Evolutionary conservation across 2,329 filamentous ascomycete genomes (phyloP).

Genomic region (Verticillium alfalfae): DNA sequence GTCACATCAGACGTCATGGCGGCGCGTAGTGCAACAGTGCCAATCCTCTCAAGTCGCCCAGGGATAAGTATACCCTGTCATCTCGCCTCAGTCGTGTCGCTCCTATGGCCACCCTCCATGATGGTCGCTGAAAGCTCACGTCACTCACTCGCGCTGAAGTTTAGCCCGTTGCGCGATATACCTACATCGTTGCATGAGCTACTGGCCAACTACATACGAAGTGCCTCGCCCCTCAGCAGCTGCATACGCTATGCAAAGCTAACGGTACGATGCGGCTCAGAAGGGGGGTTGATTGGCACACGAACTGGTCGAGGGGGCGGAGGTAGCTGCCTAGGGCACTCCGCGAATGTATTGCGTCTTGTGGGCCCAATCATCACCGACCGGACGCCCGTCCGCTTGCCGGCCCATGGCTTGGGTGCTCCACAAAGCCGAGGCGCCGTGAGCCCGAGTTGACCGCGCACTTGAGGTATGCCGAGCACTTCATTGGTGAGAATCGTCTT

Average conservation of each 20-base stretch:
- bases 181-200: not conserved
- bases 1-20: not conserved
- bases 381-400: not conserved
- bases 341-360: not conserved
- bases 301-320: not conserved
- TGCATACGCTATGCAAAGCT: not conserved
- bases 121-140: not conserved
- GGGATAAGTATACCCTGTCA: not conserved
- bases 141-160: not conserved
- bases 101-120: not conserved
- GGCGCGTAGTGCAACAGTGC: not conserved
- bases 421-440: not conserved
- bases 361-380: not conserved
- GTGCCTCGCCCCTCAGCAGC: not conserved
- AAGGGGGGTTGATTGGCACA: not conserved
- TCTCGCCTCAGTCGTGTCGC: not conserved
- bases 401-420: not conserved
- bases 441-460: not conserved
- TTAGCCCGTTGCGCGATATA: not conserved
- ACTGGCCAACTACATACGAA: not conserved
- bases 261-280: not conserved
- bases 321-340: not conserved
- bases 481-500: not conserved
- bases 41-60: not conserved
- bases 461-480: not conserved